Percentiles rank a stretch among this genome's conserved stretches.
Evolutionary conservation across 2,329 filamentous ascomycete species (phyloP).

Genomic region (Colletotrichum sp.): DNA sequence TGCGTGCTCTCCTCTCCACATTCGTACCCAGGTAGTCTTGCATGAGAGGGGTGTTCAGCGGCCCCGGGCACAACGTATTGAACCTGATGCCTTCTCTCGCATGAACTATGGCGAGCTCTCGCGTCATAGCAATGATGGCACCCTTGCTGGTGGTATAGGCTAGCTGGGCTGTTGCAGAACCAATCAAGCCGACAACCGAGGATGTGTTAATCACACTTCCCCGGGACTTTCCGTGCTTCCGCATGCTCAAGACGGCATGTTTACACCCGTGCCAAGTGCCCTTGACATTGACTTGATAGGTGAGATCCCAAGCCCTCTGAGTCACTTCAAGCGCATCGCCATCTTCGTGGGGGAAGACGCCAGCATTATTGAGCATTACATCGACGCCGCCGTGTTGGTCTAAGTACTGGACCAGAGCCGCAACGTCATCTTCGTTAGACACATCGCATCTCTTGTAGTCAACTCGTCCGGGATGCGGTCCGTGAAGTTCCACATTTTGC

Average conservation of each 20-base stretch:
- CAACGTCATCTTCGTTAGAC: slow-evolving; percentile 69
- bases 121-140: slow-evolving; percentile 75
- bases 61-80: slow-evolving; percentile 76
- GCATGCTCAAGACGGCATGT: slow-evolving; percentile 71
- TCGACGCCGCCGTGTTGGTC: slow-evolving; percentile 76
- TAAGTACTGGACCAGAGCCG: slow-evolving; percentile 63
- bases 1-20: slow-evolving; percentile 69
- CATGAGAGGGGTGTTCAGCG: slow-evolving; percentile 75
- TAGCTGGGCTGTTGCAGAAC: slow-evolving; percentile 73
- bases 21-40: slow-evolving; percentile 82
- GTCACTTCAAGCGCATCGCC: slow-evolving; percentile 56
- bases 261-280: slow-evolving; percentile 81
- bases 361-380: slow-evolving; percentile 81
- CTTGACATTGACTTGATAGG: slow-evolving; percentile 79
- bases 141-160: slow-evolving; percentile 82
- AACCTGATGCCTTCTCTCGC: slow-evolving; percentile 77
- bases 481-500: slow-evolving; percentile 64
- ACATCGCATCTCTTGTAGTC: slow-evolving; percentile 61
- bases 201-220: slow-evolving; percentile 78
- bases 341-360: slow-evolving; percentile 76
- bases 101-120: slow-evolving; percentile 77
- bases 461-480: slow-evolving; percentile 48
- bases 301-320: slow-evolving; percentile 77
- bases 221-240: slow-evolving; percentile 69
- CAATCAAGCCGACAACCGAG: slow-evolving; percentile 75